These are phyloP conservation scores for Rosa hybrid DNA, from an alignment of 331 rosid species.

Conservation along the genomic window DNA sequence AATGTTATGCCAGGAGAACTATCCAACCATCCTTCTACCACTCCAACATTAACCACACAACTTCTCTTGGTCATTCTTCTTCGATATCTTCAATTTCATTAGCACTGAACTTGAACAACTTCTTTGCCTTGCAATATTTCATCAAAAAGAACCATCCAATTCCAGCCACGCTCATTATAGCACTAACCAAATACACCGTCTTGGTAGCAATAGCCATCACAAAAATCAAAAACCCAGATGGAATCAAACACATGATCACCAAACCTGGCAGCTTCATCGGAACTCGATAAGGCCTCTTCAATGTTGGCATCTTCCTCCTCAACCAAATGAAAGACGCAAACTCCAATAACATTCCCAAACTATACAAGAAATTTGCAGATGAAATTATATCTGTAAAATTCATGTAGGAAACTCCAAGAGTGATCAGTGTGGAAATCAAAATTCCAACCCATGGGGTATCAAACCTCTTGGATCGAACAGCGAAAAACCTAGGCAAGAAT, in stretches of 20 bases:
- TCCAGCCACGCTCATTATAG: slow-evolving; percentile 32
- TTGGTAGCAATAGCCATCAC: slow-evolving; percentile 42
- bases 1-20: neutral
- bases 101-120: slow-evolving; percentile 21
- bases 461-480: slow-evolving; percentile 31
- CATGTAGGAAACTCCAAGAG: slow-evolving; percentile 42
- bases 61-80: slow-evolving; percentile 13
- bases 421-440: slow-evolving; percentile 33
- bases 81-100: slow-evolving; percentile 9
- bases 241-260: slow-evolving; percentile 50
- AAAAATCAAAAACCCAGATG: slow-evolving; percentile 41
- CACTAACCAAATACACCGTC: slow-evolving; percentile 40
- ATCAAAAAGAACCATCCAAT: slow-evolving; percentile 44
- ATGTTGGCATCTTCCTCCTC: slow-evolving; percentile 37
- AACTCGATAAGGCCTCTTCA: slow-evolving; percentile 41
- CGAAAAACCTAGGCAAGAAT: slow-evolving; percentile 38
- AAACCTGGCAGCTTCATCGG: slow-evolving; percentile 38
- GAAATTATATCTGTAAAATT: slow-evolving; percentile 41
- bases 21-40: neutral
- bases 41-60: neutral
- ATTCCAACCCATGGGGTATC: slow-evolving; percentile 52
- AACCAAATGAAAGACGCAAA: slow-evolving; percentile 48
- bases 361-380: slow-evolving; percentile 52
- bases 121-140: slow-evolving; percentile 32
- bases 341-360: slow-evolving; percentile 52